Evolutionary conservation across 2,329 filamentous ascomycete genomes (phyloP).

Genomic region (Chaetomiaceae sp.): DNA sequence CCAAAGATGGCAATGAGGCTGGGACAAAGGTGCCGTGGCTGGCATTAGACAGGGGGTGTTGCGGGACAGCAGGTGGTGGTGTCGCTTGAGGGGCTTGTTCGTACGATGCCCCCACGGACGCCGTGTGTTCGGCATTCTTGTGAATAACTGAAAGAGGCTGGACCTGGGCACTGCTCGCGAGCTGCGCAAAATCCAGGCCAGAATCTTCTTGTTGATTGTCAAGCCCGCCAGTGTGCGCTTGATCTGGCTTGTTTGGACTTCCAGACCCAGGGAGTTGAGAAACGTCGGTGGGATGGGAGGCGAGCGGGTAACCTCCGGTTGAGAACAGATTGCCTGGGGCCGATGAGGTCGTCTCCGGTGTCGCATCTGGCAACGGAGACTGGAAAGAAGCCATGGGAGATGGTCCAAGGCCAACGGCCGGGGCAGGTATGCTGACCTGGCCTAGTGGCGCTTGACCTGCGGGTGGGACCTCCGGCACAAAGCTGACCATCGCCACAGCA

Average conservation of each 20-base stretch:
- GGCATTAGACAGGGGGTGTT: neutral
- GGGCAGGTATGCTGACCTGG: neutral
- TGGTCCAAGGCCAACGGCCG: neutral
- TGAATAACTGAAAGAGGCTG: no score
- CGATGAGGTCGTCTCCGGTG: neutral
- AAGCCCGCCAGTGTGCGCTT: neutral
- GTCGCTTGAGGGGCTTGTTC: neutral
- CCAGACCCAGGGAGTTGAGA: neutral
- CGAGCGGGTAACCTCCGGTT: slow-evolving; percentile 9
- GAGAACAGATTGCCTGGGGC: neutral
- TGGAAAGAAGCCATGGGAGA: neutral
- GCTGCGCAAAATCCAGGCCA: no score
- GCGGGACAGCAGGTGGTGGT: neutral
- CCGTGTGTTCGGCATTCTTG: no score
- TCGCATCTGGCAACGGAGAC: neutral
- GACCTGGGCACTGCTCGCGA: no score
- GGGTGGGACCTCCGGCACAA: neutral
- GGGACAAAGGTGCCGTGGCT: neutral
- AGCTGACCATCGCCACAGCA: neutral
- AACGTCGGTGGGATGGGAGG: slow-evolving; percentile 5
- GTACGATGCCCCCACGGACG: neutral
- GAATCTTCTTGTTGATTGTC: no score
- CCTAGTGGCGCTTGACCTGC: neutral
- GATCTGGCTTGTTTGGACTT: neutral
- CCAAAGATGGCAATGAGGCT: neutral